Conservation (phyloP, 345 rosid species). For the Populus nigra region DNA sequence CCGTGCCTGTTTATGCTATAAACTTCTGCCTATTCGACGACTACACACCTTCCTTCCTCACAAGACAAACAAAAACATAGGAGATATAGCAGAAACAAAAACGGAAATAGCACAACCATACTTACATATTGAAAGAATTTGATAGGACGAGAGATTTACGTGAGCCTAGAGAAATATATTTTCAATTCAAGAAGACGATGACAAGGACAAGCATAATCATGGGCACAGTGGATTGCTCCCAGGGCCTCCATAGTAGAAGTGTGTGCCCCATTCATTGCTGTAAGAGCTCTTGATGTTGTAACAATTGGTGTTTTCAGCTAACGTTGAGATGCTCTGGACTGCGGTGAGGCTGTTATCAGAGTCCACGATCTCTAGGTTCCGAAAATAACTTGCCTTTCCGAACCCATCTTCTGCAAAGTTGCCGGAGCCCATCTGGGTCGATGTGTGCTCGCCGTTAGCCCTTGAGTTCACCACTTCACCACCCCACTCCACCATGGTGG, state of each 20-base stretch:
- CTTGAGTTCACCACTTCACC: constrained; percentile 94
- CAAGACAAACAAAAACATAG: background rate
- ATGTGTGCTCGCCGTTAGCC: constrained; percentile 72
- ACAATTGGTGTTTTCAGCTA: constrained; percentile 90
- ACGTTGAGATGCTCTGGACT: constrained; percentile 51
- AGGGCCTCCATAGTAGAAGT: constrained; percentile 94
- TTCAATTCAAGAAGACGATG: background rate
- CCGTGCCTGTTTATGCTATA: constrained; percentile 34
- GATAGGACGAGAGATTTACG: background rate
- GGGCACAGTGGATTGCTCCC: constrained; percentile 74
- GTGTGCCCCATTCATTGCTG: constrained; percentile 84
- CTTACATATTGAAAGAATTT: constrained; percentile 40
- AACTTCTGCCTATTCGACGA: constrained; percentile 4
- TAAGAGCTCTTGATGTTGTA: constrained; percentile 72
- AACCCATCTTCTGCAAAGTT: constrained; percentile 85
- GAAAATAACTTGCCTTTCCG: constrained; percentile 75
- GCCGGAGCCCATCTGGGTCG: constrained; percentile 98
- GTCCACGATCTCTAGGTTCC: constrained; percentile 86
- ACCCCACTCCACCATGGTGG: constrained; percentile 97
- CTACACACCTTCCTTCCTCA: constrained; percentile 10
- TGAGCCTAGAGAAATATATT: background rate
- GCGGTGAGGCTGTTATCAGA: constrained; percentile 79
- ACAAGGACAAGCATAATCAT: constrained; percentile 23
- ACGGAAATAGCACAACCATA: constrained; percentile 28
- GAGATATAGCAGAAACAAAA: constrained; percentile 28